Evolutionary conservation across 768 basidiomycete genomes (phyloP), one percentile per base, ranked within the genome.

Genomic region (Boletellus sp.): DNA sequence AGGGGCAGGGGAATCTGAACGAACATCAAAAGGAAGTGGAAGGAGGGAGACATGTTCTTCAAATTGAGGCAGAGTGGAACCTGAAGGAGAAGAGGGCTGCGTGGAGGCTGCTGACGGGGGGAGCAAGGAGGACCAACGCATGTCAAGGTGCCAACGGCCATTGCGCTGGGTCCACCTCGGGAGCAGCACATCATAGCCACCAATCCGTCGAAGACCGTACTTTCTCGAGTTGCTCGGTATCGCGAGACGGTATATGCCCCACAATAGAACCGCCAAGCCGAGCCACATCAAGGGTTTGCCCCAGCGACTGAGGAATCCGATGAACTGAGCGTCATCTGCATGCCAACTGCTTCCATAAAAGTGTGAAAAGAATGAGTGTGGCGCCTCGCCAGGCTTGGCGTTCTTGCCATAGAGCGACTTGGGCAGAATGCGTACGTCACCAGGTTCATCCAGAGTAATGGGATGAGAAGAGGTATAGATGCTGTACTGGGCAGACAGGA

Each of bases 331-430:
- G 67, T 99, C 95, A 61, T 95, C 94, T 5, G 93, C 85, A 62
- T 99, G 95, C 95, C 95, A 99, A 61, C 90, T 93, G 63, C 94
- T 96, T 26, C 94, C 95, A 61, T 98, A 99, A 73, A 83, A 95
- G 68, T 99, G 95, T n/a, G 84, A 79, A 70, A 97, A 98, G 79
- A 94, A 98, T 6, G 93, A 83, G 62, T 94, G 80, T 1, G 92
- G 91, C 0, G 89, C 90, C 58, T 94, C 88, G 35, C 74, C 83
- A 41, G 79, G 75, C 52, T 83, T 81, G 3, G 91, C 90, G 65
- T 99, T 97, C 74, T 99, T 99, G 51, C 95, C 95, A 41, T 99
- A 99, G n/a, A 97, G 78, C 8, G 90, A 78, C 71, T 93, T 94
- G n/a, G 96, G 94, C 4, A 98, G 75, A 52, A 99, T 84, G 52